Conservation (phyloP, 2,329 filamentous ascomycete species). For the Aspergillus flavus region DNA sequence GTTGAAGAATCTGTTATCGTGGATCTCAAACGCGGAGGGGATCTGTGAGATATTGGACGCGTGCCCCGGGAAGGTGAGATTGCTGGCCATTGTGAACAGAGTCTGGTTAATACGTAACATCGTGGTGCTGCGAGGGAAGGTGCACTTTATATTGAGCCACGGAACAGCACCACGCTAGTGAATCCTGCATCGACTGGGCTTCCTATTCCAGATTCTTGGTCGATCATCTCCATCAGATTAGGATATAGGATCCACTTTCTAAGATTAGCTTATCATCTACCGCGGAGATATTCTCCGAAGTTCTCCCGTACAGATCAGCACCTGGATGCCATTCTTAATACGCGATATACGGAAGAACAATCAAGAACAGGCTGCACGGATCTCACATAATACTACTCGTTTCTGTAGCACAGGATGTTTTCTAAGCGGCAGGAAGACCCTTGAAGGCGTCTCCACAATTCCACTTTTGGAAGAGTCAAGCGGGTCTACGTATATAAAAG, state of each 20-base stretch:
- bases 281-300: not conserved
- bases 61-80: not conserved
- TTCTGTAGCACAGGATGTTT: not conserved
- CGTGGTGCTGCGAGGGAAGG: not conserved
- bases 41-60: not conserved
- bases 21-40: constrained; percentile 11
- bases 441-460: fast-evolving
- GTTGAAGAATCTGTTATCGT: constrained; percentile 26
- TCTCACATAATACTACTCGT: not conserved
- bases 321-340: not conserved
- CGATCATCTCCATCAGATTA: not conserved
- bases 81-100: not conserved
- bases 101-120: not conserved
- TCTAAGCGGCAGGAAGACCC: not conserved
- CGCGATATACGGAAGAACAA: not conserved
- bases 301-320: not conserved
- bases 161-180: not conserved
- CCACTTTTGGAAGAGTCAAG: not conserved
- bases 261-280: not conserved
- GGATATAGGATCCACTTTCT: not conserved
- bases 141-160: not conserved
- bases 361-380: too few species aligned
- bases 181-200: not conserved
- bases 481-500: not conserved
- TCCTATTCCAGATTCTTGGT: not conserved